Evolutionary conservation across 768 basidiomycete species (phyloP).

Genomic region (Termitomyces sp.): DNA sequence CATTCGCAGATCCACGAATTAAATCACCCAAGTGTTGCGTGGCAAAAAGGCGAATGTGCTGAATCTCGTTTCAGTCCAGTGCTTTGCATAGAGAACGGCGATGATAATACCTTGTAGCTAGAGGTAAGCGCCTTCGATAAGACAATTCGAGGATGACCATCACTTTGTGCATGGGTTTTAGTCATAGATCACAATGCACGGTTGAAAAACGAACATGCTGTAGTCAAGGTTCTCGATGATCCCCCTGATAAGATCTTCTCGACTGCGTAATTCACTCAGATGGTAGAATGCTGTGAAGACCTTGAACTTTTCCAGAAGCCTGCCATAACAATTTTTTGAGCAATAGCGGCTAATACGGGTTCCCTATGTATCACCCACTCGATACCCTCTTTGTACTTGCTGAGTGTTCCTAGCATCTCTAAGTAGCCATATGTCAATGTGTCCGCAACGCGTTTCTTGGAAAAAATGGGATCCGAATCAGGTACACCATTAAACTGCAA

Average conservation of each 20-base stretch:
- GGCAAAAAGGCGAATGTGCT: conserved; percentile 87
- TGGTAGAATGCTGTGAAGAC: conserved; percentile 97
- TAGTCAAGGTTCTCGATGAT: conserved; percentile 94
- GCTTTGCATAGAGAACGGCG: background rate
- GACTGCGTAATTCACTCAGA: conserved; percentile 80
- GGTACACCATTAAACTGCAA: conserved; percentile 65
- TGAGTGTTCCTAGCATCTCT: conserved; percentile 91
- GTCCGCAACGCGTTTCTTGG: conserved; percentile 72
- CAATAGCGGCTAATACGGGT: background rate
- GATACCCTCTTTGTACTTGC: conserved; percentile 83
- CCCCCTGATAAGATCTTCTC: conserved; percentile 88
- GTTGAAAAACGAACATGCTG: conserved; percentile 53
- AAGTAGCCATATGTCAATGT: conserved; percentile 91
- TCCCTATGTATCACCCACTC: conserved; percentile 52
- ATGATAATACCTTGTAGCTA: conserved; percentile 64
- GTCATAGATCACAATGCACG: background rate
- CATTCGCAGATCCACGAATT: conserved; percentile 56
- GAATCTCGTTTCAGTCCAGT: background rate
- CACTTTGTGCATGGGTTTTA: conserved; percentile 39
- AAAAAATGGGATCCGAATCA: conserved; percentile 77
- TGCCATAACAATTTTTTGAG: conserved; percentile 22
- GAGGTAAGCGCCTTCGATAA: conserved; percentile 94
- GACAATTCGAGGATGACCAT: conserved; percentile 91
- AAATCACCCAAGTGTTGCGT: conserved; percentile 83
- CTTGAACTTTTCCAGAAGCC: conserved; percentile 85